Conservation (phyloP, 1,284 basidiomycete genomes). For the Meripilus lineatus region DNA sequence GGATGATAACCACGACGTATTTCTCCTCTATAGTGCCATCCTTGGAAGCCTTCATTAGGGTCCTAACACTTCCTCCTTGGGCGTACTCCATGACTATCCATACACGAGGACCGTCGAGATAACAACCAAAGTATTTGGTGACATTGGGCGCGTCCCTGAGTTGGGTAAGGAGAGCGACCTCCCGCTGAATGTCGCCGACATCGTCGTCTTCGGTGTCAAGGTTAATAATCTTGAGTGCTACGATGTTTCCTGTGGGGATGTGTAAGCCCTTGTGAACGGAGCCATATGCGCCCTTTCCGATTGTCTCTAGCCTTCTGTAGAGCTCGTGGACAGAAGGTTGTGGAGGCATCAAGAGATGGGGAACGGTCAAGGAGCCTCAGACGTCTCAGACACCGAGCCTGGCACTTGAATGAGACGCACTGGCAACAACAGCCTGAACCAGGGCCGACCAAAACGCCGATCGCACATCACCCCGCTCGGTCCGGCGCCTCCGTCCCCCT, state of each 20-base stretch:
- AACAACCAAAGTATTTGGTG: conserved; percentile 94
- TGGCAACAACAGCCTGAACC: too few species aligned
- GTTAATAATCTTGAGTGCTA: conserved; percentile 98
- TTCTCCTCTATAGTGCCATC: conserved; percentile 85
- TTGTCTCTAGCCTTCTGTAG: conserved; percentile 51
- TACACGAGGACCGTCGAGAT: conserved; percentile 89
- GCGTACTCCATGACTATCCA: conserved; percentile 99
- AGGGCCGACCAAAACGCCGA: too few species aligned
- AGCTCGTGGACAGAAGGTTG: conserved; percentile 37
- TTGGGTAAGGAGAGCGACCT: conserved; percentile 90
- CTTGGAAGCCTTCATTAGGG: conserved; percentile 81
- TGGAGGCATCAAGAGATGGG: conserved; percentile 3
- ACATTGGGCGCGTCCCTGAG: conserved; percentile 88
- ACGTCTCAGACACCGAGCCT: not conserved
- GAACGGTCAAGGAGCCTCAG: not conserved
- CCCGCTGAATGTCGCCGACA: conserved; percentile 94
- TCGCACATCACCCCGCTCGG: too few species aligned
- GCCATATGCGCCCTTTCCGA: conserved; percentile 93
- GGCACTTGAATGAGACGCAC: not conserved
- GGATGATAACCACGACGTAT: conserved; percentile 83
- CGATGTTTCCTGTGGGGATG: conserved; percentile 77
- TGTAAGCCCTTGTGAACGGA: conserved; percentile 95
- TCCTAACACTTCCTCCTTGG: conserved; percentile 91
- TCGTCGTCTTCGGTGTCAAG: conserved; percentile 97
- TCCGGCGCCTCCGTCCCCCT: too few species aligned